Evolutionary conservation across 2,329 filamentous ascomycete species (phyloP).

Genomic region (Phaeosphaeriaceae sp.): DNA sequence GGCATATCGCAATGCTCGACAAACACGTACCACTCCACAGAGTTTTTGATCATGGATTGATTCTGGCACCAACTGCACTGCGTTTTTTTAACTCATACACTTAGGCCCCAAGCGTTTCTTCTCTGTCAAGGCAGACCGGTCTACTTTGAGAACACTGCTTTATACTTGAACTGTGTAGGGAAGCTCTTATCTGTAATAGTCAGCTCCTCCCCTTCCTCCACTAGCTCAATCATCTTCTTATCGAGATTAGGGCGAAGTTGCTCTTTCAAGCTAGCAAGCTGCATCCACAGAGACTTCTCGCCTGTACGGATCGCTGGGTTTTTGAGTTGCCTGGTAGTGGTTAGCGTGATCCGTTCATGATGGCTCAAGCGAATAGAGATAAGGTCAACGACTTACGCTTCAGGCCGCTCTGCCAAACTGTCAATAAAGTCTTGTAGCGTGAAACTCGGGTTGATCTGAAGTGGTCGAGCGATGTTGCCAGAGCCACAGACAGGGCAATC

Average conservation of each 20-base stretch:
- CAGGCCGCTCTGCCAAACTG: conserved; percentile 79
- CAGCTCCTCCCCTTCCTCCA: conserved; percentile 84
- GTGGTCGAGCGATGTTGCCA: conserved; percentile 72
- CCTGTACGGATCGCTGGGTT: conserved; percentile 85
- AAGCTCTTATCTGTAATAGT: conserved; percentile 94
- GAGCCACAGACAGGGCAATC: conserved; percentile 92
- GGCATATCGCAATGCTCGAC: too few relatives aligned
- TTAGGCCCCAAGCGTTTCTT: too few relatives aligned
- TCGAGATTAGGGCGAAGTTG: conserved; percentile 82
- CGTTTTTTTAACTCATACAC: too few relatives aligned
- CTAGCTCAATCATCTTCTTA: conserved; percentile 77
- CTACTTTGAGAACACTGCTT: conserved; percentile 56
- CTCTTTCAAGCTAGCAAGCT: conserved; percentile 81
- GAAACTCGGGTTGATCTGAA: conserved; percentile 71
- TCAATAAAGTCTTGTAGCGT: conserved; percentile 88
- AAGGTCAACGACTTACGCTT: conserved; percentile 60
- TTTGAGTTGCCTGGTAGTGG: conserved; percentile 72
- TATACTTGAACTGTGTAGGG: conserved; percentile 71
- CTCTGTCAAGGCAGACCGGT: not conserved
- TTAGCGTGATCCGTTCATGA: conserved; percentile 16
- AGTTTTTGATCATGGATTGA: too few relatives aligned
- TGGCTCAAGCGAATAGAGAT: not conserved
- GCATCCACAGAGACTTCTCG: conserved; percentile 88
- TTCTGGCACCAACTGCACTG: too few relatives aligned
- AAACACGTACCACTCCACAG: too few relatives aligned